phyloP scores from a whole-genome alignment of 1,284 basidiomycete species.

The Rhizoctonia solani region DNA sequence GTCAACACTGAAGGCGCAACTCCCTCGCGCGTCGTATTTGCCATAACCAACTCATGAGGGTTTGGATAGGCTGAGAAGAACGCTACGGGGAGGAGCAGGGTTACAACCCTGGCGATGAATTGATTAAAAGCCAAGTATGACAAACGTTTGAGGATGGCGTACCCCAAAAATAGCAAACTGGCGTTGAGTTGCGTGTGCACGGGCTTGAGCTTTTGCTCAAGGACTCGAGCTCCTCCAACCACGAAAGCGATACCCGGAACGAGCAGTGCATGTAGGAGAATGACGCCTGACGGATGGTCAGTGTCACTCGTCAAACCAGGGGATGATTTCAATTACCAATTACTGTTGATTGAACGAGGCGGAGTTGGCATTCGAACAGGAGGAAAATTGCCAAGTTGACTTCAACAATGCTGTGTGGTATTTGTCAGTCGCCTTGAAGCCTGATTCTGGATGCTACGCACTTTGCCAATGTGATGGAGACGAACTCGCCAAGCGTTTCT shows the following conservation, averaged over 20 bases:
- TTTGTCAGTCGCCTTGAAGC: background rate
- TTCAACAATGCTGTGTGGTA: slow-evolving; percentile 1
- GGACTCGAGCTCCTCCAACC: slow-evolving; percentile 29
- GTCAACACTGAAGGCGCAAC: background rate
- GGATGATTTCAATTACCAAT: background rate
- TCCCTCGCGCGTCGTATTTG: background rate
- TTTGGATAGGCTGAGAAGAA: slow-evolving; percentile 24
- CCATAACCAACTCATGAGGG: background rate
- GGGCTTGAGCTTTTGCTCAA: slow-evolving; percentile 32
- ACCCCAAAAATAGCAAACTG: slow-evolving; percentile 22
- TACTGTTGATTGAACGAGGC: slow-evolving; percentile 29
- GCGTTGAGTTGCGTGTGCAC: slow-evolving; percentile 20
- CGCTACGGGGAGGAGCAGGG: slow-evolving; percentile 10
- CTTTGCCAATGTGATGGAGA: slow-evolving; percentile 34
- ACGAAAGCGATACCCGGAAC: slow-evolving; percentile 34
- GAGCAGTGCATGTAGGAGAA: slow-evolving; percentile 30
- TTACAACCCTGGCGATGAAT: slow-evolving; percentile 3
- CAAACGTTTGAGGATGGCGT: background rate
- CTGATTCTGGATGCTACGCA: background rate
- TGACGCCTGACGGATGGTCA: slow-evolving; percentile 33
- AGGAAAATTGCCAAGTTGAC: slow-evolving; percentile 15
- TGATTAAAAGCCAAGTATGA: background rate
- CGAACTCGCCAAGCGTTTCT: slow-evolving; percentile 32
- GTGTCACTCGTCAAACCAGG: background rate
- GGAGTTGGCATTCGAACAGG: slow-evolving; percentile 29